Percentiles rank a stretch among this genome's conserved stretches.
Evolutionary conservation across 2,329 filamentous ascomycete genomes (phyloP).

Genomic region (Colletotrichum sp.): DNA sequence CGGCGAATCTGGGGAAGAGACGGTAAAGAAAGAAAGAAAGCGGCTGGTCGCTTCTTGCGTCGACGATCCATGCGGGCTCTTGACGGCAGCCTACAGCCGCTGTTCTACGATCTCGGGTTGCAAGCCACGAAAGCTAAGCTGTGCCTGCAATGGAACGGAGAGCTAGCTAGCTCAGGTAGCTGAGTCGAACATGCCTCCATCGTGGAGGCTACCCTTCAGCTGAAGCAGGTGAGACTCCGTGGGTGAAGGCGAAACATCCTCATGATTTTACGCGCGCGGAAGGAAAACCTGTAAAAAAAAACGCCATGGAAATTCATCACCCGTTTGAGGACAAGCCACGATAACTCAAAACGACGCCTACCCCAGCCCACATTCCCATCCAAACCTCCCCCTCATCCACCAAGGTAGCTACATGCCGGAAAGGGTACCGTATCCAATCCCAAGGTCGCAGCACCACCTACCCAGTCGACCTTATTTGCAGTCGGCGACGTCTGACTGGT

Average conservation of each 20-base stretch:
- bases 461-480: background rate
- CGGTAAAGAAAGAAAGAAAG: background rate
- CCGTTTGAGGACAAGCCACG: background rate
- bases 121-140: background rate
- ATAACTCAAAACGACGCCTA: background rate
- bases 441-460: background rate
- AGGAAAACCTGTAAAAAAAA: background rate
- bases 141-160: background rate
- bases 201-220: background rate
- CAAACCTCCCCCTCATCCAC: background rate
- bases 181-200: background rate
- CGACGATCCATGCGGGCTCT: constrained; percentile 9
- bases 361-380: background rate
- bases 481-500: background rate
- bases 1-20: constrained; percentile 6
- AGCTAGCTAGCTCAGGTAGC: background rate
- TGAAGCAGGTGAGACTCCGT: background rate
- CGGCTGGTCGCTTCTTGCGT: background rate
- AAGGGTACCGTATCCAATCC: background rate
- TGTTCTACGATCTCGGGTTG: background rate
- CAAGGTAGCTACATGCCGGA: background rate
- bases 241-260: background rate
- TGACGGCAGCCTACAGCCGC: background rate
- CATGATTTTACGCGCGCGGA: background rate
- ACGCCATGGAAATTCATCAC: background rate